Evolutionary conservation across 179 eudicot species (phyloP), one percentile per base, ranked within the genome.

Genomic region (Gypsophila paniculata): DNA sequence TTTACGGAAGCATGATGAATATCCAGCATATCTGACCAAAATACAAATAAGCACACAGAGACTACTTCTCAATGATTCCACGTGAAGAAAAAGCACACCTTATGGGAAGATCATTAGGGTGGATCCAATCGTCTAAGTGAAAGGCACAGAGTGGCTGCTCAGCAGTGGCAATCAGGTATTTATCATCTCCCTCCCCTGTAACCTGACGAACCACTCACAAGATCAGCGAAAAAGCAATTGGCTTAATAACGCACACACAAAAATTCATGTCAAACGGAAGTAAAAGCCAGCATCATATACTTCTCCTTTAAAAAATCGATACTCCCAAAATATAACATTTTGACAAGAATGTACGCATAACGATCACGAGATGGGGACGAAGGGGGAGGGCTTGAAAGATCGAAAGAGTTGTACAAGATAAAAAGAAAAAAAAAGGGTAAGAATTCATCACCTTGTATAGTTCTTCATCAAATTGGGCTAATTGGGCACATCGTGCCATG

Each of bases 81-180:
- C 69, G 54, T n/a, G 15, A 70, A 65, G 17, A 51, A 21, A 54
- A 58, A 23, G 5, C 59, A 73, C 52, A 91, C 97, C 97, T 91
- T 72, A 87, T 18, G 39, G 97, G 98, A 48, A 93, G 80, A 69
- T 89, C 86, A 15, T 89, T 77, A 26, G 97, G 97, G 77, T 87
- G 96, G 70, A 93, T 84, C 97, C 98, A 91, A 68, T 93, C 98
- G 69, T 85, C 97, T n/a, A 91, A 42, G 81, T 93, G 98, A 84
- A 83, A 91, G 25, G 96, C 95, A 86, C 98, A 93, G 13, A 93
- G 97, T 11, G 98, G 97, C 78, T 93, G 98, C 77, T 93, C 98
- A 73, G 97, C 93, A 8, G 98, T 91, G 68, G 98, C 98, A 82
- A 93, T 93, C 78, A 93, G 76, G 86, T 93, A 93, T 61, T 93